Conservation (phyloP, 139 green algal species). For the Raphidocelis subcapitata region DNA sequence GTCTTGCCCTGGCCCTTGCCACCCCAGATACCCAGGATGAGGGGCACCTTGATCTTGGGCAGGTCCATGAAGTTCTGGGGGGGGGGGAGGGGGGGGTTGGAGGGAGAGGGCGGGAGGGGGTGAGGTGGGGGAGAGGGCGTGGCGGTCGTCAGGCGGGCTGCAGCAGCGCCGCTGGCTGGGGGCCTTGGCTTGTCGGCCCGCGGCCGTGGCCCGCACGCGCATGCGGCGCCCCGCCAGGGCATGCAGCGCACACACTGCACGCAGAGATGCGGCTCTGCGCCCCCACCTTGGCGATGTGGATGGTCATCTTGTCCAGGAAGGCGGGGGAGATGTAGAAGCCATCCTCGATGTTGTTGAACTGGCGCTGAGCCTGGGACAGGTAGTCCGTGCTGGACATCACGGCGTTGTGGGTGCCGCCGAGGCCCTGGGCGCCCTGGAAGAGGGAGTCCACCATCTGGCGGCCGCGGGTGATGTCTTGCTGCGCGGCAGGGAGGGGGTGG, state of each 20-base stretch:
- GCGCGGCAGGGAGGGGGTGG: conserved; percentile 14
- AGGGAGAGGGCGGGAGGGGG: too few species aligned
- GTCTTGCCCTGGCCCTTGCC: conserved; percentile 97
- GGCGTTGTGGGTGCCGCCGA: conserved; percentile 86
- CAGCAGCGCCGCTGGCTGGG: too few species aligned
- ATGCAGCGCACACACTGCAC: background rate
- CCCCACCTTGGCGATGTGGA: conserved; percentile 98
- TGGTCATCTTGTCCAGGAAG: conserved; percentile 97
- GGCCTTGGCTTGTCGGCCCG: conserved; percentile 77
- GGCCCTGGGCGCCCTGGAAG: conserved; percentile 86
- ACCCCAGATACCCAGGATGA: conserved; percentile 99
- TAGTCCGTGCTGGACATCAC: conserved; percentile 91
- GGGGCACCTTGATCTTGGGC: conserved; percentile 90
- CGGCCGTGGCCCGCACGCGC: too few species aligned
- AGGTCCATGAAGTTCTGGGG: conserved; percentile 90
- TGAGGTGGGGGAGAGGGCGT: too few species aligned
- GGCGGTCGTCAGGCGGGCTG: too few species aligned
- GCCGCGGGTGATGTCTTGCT: conserved; percentile 96
- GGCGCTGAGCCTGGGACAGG: conserved; percentile 63
- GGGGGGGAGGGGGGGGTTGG: background rate
- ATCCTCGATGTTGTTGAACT: conserved; percentile 90
- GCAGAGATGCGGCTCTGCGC: conserved; percentile 93
- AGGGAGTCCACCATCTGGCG: conserved; percentile 91
- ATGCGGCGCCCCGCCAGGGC: too few species aligned
- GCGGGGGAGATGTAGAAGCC: conserved; percentile 98